phyloP scores from a whole-genome alignment of 164 flowering plant species.

The Liquidambar formosana region DNA sequence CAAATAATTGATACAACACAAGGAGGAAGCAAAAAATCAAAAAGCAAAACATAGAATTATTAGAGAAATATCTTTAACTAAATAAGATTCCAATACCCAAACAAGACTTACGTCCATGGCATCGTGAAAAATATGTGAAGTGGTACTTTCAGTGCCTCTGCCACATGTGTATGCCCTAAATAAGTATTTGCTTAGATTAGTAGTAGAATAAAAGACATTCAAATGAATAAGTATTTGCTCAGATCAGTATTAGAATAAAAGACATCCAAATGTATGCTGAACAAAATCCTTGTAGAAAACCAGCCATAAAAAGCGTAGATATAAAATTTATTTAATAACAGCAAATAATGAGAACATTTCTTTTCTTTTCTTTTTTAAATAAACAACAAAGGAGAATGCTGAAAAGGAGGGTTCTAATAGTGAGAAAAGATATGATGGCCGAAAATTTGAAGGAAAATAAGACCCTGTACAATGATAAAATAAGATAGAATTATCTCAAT shows the following conservation, averaged over 20 bases:
- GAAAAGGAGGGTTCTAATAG: not conserved
- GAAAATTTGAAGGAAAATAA: not conserved
- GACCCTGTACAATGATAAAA: not conserved
- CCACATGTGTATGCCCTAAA: slow-evolving; percentile 95
- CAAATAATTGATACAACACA: not conserved
- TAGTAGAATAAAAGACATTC: not conserved
- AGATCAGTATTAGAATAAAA: slow-evolving; percentile 8
- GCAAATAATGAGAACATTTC: no score
- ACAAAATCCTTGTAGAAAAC: not conserved
- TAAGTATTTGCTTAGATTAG: slow-evolving; percentile 16
- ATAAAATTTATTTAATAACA: not conserved
- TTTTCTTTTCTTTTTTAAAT: not conserved
- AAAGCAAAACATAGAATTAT: not conserved
- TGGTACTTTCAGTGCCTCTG: slow-evolving; percentile 93
- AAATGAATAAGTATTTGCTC: slow-evolving; percentile 10
- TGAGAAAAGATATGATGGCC: not conserved
- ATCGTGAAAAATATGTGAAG: slow-evolving; percentile 96
- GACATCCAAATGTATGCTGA: not conserved
- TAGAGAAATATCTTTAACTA: not conserved
- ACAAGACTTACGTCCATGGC: slow-evolving; percentile 99
- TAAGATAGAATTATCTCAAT: not conserved
- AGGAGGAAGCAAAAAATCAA: not conserved
- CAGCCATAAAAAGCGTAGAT: not conserved
- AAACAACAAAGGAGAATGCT: not conserved
- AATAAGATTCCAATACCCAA: slow-evolving; percentile 21